Evolutionary conservation across 2,329 filamentous ascomycete genomes (phyloP).

Genomic region (Apiospora marii): DNA sequence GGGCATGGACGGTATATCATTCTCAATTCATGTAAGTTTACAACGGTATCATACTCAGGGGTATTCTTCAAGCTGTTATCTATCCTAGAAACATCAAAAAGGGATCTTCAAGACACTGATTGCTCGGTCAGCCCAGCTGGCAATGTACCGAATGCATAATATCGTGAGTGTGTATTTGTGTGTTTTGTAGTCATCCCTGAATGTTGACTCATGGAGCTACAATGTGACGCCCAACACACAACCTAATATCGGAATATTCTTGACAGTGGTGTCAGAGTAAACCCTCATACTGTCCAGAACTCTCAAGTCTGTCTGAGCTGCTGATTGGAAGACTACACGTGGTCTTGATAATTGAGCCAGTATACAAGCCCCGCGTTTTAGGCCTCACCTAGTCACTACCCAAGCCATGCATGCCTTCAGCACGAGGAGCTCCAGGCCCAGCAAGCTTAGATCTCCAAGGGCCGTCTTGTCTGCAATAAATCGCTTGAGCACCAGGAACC

Average conservation of each 20-base stretch:
- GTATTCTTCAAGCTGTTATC: neutral
- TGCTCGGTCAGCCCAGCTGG: neutral
- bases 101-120: neutral
- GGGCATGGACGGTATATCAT: no score
- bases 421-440: slow-evolving; percentile 44
- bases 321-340: neutral
- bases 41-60: neutral
- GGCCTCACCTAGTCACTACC: slow-evolving; percentile 28
- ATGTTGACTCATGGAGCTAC: neutral
- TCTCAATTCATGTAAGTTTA: no score
- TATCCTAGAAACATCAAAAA: neutral
- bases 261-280: neutral
- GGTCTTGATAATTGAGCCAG: neutral
- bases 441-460: slow-evolving; percentile 45
- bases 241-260: no score
- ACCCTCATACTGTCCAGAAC: neutral
- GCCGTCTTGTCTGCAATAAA: slow-evolving; percentile 54
- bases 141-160: neutral
- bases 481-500: slow-evolving; percentile 47
- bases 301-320: neutral
- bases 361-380: neutral
- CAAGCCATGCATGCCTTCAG: slow-evolving; percentile 45
- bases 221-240: neutral
- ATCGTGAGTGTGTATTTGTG: neutral
- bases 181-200: neutral